Conservation (phyloP, 305 asterid species). For the Fraxinus greggii region DNA sequence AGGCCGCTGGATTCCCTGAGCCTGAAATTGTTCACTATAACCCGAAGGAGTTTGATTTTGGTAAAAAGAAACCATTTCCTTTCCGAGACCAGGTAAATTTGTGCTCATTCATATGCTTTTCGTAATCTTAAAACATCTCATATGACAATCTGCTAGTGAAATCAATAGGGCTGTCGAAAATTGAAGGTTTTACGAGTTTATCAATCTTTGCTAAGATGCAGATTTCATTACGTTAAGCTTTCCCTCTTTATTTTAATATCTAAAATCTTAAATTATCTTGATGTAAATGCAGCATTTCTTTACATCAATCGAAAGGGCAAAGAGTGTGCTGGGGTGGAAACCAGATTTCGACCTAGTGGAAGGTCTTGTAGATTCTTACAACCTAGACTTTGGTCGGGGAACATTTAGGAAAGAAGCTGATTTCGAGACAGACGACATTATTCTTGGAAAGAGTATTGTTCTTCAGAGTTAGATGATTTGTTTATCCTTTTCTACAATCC, state of each 20-base stretch:
- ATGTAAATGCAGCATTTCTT: constrained; percentile 80
- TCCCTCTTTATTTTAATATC: background rate
- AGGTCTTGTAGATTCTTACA: constrained; percentile 88
- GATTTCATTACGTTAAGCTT: background rate
- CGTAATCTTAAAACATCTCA: background rate
- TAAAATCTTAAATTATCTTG: background rate
- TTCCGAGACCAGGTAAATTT: constrained; percentile 85
- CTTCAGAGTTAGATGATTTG: constrained; percentile 40
- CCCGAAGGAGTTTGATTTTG: constrained; percentile 91
- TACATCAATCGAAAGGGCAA: constrained; percentile 88
- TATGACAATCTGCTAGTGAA: no score
- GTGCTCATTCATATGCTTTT: no score
- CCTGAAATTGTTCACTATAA: constrained; percentile 93
- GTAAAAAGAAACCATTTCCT: constrained; percentile 90
- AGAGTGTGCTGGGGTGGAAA: constrained; percentile 71
- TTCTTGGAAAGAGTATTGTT: constrained; percentile 81
- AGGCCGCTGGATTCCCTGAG: constrained; percentile 95
- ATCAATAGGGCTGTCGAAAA: no score
- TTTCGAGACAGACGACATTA: constrained; percentile 89
- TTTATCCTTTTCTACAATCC: background rate
- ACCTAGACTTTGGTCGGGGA: constrained; percentile 92
- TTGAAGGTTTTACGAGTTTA: no score
- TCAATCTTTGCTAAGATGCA: no score
- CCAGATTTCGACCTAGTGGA: constrained; percentile 76
- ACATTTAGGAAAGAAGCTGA: constrained; percentile 91